Percentiles rank a stretch among this genome's conserved stretches.
Conservation (phyloP, 371 early-diverging fungal species). For the Zychaea mexicana region DNA sequence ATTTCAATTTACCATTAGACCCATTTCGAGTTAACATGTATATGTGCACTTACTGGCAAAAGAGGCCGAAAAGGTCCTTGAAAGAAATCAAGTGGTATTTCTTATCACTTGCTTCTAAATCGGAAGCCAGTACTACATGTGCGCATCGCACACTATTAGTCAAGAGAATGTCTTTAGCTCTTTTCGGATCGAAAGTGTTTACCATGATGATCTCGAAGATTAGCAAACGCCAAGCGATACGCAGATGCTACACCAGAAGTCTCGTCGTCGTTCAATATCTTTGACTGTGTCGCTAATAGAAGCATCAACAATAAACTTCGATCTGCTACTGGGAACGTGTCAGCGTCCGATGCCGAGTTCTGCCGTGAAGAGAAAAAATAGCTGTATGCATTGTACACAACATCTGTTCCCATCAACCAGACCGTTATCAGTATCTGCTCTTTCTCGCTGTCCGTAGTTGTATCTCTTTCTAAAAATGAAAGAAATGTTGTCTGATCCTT, state of each 20-base stretch:
- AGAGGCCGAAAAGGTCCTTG: conserved; percentile 62
- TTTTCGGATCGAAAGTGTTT: background rate
- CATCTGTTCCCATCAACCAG: conserved; percentile 36
- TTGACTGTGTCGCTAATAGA: conserved; percentile 41
- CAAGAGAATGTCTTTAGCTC: background rate
- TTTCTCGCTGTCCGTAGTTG: too few species aligned
- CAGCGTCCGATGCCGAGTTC: conserved; percentile 40
- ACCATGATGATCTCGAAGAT: conserved; percentile 65
- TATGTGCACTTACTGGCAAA: conserved; percentile 51
- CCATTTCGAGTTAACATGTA: background rate
- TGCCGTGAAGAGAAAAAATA: conserved; percentile 63
- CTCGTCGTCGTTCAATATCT: conserved; percentile 8
- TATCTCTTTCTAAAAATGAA: too few species aligned
- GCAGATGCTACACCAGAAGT: conserved; percentile 24
- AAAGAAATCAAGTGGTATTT: conserved; percentile 61
- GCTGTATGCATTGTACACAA: conserved; percentile 73
- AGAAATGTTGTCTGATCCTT: conserved; percentile 2
- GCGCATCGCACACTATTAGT: background rate
- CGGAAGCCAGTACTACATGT: conserved; percentile 6
- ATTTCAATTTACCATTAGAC: too few species aligned
- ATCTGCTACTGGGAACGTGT: conserved; percentile 62
- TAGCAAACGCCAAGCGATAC: conserved; percentile 56
- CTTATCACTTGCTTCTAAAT: conserved; percentile 23
- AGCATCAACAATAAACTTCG: conserved; percentile 64
- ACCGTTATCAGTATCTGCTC: too few species aligned